phyloP scores from a whole-genome alignment of 164 flowering plant species.

The Sedum album region DNA sequence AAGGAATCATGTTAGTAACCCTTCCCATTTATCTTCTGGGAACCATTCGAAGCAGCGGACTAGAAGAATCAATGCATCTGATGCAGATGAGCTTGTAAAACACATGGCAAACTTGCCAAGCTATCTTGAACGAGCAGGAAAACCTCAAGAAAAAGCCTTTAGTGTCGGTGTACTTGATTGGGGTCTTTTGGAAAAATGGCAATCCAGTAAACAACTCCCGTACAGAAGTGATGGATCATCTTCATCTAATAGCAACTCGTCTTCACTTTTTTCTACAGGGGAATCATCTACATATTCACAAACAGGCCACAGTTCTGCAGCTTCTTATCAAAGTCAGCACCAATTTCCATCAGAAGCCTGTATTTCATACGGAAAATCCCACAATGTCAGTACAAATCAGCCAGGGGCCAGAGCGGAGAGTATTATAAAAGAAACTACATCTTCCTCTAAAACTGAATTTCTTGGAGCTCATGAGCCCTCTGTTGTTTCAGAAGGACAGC shows the following conservation, averaged over 20 bases:
- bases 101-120: slow-evolving; percentile 87
- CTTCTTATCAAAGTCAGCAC: slow-evolving; percentile 19
- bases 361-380: slow-evolving; percentile 11
- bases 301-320: slow-evolving; percentile 29
- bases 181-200: slow-evolving; percentile 70
- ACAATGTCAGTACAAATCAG: slow-evolving; percentile 8
- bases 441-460: not conserved
- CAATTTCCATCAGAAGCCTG: slow-evolving; percentile 17
- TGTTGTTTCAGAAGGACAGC: slow-evolving; percentile 10
- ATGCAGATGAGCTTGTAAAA: slow-evolving; percentile 64
- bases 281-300: slow-evolving; percentile 31
- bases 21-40: slow-evolving; percentile 18
- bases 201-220: slow-evolving; percentile 23
- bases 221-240: slow-evolving; percentile 21
- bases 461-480: slow-evolving; percentile 9
- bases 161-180: slow-evolving; percentile 85
- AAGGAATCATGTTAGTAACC: not conserved
- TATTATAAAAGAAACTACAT: not conserved
- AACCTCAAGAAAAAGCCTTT: slow-evolving; percentile 43
- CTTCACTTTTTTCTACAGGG: slow-evolving; percentile 28
- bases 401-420: not conserved
- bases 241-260: slow-evolving; percentile 25
- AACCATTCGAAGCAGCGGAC: slow-evolving; percentile 21
- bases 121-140: slow-evolving; percentile 55
- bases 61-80: slow-evolving; percentile 15